Conservation (phyloP, 176 grass and related monocot species). For the Leersia perrieri region DNA sequence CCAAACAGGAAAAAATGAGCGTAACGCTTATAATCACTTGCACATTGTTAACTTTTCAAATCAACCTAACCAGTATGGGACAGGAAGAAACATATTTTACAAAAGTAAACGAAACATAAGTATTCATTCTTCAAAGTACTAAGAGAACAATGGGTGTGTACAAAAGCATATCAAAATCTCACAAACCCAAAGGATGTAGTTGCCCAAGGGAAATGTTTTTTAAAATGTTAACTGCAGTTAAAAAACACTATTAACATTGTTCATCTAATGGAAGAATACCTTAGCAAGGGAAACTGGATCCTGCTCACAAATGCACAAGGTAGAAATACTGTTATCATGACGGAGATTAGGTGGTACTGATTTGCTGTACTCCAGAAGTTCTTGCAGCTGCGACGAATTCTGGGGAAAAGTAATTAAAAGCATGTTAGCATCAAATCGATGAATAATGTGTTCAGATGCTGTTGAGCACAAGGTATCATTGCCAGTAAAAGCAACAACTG, state of each 20-base stretch:
- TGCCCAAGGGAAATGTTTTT: not conserved
- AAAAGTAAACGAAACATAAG: not conserved
- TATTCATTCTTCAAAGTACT: not conserved
- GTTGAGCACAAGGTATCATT: not conserved
- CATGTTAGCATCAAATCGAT: constrained; percentile 4
- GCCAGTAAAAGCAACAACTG: not conserved
- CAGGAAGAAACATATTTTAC: not conserved
- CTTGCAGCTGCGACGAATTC: constrained; percentile 69
- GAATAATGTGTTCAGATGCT: not conserved
- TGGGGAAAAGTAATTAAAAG: constrained; percentile 25
- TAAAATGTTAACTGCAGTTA: not conserved
- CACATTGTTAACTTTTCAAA: not conserved
- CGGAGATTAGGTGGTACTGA: constrained; percentile 41
- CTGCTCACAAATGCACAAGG: constrained; percentile 68
- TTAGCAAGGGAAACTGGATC: constrained; percentile 67
- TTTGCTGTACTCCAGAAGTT: constrained; percentile 86
- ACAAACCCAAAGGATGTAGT: not conserved
- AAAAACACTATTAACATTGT: not conserved
- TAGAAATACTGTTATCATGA: constrained; percentile 71
- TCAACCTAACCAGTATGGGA: not conserved
- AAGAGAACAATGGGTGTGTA: not conserved
- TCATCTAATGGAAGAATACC: constrained; percentile 53
- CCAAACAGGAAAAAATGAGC: not conserved
- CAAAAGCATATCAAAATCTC: not conserved
- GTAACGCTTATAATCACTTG: not conserved